A percentile compares a stretch with the other conserved stretches of the same genome.
Evolutionary conservation across 805 yeast species (phyloP).

Genomic region (Kodamaea kaohsiungensis): DNA sequence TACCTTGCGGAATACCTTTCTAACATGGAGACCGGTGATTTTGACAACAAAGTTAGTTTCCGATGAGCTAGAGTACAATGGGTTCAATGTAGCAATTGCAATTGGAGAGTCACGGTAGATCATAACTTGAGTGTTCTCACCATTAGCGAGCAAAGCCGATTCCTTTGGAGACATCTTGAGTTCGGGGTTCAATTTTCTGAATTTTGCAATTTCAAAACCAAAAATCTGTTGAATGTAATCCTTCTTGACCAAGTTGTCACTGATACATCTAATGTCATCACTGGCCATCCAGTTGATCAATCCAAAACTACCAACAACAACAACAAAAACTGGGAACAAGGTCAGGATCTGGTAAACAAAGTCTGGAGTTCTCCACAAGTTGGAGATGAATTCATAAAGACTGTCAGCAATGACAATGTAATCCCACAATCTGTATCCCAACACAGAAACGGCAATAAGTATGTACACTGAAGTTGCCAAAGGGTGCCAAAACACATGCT

Average conservation of each 20-base stretch:
- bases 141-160: conserved; percentile 31
- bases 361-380: conserved; percentile 24
- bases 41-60: conserved; percentile 46
- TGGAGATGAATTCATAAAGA: conserved; percentile 27
- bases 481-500: conserved; percentile 48
- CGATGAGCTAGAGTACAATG: conserved; percentile 39
- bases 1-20: conserved; percentile 65
- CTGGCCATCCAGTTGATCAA: conserved; percentile 45
- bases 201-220: conserved; percentile 53
- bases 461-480: conserved; percentile 26
- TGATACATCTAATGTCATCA: conserved; percentile 45
- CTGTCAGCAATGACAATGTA: conserved; percentile 32
- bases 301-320: conserved; percentile 36
- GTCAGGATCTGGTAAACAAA: conserved; percentile 26
- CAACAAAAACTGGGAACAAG: conserved; percentile 41
- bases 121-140: conserved; percentile 55
- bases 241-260: conserved; percentile 27
- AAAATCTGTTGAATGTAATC: conserved; percentile 37
- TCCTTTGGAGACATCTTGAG: conserved; percentile 19
- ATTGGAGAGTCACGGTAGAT: conserved; percentile 72
- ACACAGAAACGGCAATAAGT: conserved; percentile 19
- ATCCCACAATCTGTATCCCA: conserved; percentile 28
- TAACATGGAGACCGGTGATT: conserved; percentile 60
- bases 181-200: conserved; percentile 34
- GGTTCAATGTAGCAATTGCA: conserved; percentile 55